Conservation (phyloP, 2,329 filamentous ascomycete genomes). For the Alternaria alternata region DNA sequence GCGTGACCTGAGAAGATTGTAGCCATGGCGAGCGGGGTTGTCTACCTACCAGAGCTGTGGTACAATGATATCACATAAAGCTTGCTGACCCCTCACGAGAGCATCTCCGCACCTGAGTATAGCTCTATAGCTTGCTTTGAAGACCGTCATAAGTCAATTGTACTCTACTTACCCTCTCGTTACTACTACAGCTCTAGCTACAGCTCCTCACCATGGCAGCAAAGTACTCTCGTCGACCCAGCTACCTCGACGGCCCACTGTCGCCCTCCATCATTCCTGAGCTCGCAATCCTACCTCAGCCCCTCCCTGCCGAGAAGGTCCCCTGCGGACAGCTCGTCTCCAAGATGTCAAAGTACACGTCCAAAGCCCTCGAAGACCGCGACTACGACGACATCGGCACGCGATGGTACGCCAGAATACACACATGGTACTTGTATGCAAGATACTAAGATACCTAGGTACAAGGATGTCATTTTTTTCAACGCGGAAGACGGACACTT, state of each 20-base stretch:
- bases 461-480: conserved; percentile 49
- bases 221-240: conserved; percentile 40
- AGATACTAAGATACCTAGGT: conserved; percentile 8
- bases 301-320: conserved; percentile 35
- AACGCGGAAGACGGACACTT: conserved; percentile 34
- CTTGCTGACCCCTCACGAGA: conserved; percentile 44
- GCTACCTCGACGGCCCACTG: conserved; percentile 37
- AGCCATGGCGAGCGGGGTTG: conserved; percentile 35
- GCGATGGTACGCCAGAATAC: conserved; percentile 31
- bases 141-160: conserved; percentile 10
- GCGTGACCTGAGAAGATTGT: conserved; percentile 41
- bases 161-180: not conserved
- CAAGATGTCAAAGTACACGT: conserved; percentile 36
- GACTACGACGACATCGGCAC: conserved; percentile 49
- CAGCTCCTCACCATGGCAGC: conserved; percentile 31
- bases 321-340: conserved; percentile 47
- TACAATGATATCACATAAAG: conserved; percentile 49
- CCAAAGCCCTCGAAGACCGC: conserved; percentile 41
- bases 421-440: not conserved
- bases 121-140: conserved; percentile 19
- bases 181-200: conserved; percentile 2
- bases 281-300: conserved; percentile 40
- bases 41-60: conserved; percentile 25
- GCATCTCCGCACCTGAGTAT: conserved; percentile 29
- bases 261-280: conserved; percentile 46